Conservation (phyloP, 768 basidiomycete genomes). For the Sarcodon aspratus region DNA sequence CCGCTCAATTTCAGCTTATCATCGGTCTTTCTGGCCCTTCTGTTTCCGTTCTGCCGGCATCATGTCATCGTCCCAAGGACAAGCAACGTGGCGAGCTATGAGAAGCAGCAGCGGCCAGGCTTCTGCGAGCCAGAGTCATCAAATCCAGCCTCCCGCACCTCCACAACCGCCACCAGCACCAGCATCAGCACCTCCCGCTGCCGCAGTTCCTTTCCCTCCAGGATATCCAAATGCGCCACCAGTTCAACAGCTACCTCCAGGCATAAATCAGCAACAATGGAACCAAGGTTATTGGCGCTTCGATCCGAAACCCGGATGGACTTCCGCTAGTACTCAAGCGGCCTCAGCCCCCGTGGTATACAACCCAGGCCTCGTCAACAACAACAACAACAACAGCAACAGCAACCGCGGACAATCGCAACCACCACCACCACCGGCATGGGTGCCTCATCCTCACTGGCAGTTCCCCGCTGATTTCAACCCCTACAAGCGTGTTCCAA, state of each 20-base stretch:
- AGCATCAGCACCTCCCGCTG: background rate
- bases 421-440: constrained; percentile 3
- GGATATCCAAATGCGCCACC: background rate
- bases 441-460: constrained; percentile 18
- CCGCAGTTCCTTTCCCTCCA: background rate
- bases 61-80: no score
- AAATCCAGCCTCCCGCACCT: background rate
- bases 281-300: background rate
- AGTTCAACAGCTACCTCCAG: background rate
- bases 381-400: background rate
- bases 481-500: constrained; percentile 56
- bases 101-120: no score
- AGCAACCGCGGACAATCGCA: background rate
- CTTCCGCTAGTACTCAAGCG: background rate
- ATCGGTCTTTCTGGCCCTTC: no score
- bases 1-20: no score
- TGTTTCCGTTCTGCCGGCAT: no score
- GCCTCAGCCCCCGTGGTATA: background rate
- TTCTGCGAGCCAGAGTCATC: no score
- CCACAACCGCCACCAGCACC: background rate
- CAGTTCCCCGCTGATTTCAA: constrained; percentile 24
- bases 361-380: background rate
- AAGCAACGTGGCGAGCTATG: no score
- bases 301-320: background rate
- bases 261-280: background rate